Conservation (phyloP, 352 stramenopile species). For the Pythium brachiatum region DNA sequence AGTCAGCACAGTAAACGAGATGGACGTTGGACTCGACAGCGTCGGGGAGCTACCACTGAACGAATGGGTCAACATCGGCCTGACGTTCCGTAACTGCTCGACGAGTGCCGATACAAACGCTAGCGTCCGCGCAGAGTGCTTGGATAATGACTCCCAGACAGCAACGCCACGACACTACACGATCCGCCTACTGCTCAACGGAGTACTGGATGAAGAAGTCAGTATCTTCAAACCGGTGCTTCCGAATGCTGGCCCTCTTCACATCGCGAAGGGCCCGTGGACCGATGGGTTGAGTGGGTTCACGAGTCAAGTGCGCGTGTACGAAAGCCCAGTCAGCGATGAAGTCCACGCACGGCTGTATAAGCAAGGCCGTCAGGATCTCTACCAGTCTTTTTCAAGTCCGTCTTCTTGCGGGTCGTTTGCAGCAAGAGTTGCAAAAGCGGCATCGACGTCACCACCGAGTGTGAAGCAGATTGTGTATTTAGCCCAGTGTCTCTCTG, state of each 20-base stretch:
- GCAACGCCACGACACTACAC: conserved; percentile 38
- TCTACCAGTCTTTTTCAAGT: background rate
- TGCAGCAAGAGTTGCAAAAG: background rate
- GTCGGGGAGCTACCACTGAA: conserved; percentile 37
- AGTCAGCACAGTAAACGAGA: conserved; percentile 51
- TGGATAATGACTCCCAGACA: conserved; percentile 6
- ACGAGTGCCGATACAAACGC: conserved; percentile 8
- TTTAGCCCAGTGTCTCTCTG: conserved; percentile 28
- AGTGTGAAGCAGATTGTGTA: conserved; percentile 37
- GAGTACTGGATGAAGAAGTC: conserved; percentile 46
- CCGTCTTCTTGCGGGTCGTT: background rate
- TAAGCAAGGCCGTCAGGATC: background rate
- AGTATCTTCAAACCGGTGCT: conserved; percentile 43
- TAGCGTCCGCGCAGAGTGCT: background rate
- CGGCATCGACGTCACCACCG: background rate
- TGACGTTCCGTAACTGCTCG: conserved; percentile 69
- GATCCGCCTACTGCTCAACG: conserved; percentile 61
- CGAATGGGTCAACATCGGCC: conserved; percentile 67
- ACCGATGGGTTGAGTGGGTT: conserved; percentile 64
- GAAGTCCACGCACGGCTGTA: conserved; percentile 32
- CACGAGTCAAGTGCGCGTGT: conserved; percentile 55
- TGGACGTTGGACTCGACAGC: conserved; percentile 64
- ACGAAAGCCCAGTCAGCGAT: conserved; percentile 26
- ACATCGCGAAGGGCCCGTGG: conserved; percentile 70
- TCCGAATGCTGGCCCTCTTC: conserved; percentile 53